These are phyloP conservation scores for Pythium pectinolyticum DNA, from an alignment of 352 stramenopile genomes.

Conservation along the genomic window DNA sequence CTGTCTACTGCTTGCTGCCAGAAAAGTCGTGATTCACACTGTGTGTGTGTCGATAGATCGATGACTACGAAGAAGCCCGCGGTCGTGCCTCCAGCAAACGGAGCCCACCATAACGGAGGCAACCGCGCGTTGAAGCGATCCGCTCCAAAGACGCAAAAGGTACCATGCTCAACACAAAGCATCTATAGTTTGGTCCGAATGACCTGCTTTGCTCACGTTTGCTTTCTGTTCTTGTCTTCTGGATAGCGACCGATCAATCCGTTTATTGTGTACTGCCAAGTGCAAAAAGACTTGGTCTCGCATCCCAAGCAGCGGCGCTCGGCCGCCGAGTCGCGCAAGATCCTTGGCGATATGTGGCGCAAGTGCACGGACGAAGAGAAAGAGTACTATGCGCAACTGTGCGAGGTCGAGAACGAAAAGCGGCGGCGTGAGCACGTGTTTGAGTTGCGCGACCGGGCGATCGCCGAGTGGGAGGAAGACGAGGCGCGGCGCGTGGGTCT, in stretches of 20 bases:
- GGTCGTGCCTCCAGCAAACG: background rate
- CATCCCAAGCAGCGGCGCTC: slow-evolving; percentile 56
- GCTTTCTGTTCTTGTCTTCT: no score
- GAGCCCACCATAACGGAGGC: no score
- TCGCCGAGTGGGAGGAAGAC: slow-evolving; percentile 78
- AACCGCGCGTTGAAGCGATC: slow-evolving; percentile 33
- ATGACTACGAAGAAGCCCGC: slow-evolving; percentile 44
- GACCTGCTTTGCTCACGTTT: no score
- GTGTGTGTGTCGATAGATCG: slow-evolving; percentile 29
- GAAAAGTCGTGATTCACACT: background rate
- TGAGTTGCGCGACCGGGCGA: slow-evolving; percentile 65
- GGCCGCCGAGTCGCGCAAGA: slow-evolving; percentile 72
- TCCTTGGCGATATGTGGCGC: slow-evolving; percentile 83
- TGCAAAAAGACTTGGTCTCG: slow-evolving; percentile 65
- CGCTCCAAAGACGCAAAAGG: slow-evolving; percentile 30
- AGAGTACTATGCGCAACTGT: slow-evolving; percentile 74
- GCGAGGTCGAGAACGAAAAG: slow-evolving; percentile 80
- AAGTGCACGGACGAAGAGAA: slow-evolving; percentile 82
- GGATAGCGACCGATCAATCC: slow-evolving; percentile 70
- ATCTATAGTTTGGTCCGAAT: no score
- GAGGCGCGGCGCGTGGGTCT: slow-evolving; percentile 65
- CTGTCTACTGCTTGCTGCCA: background rate
- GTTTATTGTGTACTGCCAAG: slow-evolving; percentile 83
- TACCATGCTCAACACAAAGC: no score
- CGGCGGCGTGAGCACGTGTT: slow-evolving; percentile 68